Evolutionary conservation across 2,329 filamentous ascomycete genomes (phyloP).

Genomic region (Eutypa lata): DNA sequence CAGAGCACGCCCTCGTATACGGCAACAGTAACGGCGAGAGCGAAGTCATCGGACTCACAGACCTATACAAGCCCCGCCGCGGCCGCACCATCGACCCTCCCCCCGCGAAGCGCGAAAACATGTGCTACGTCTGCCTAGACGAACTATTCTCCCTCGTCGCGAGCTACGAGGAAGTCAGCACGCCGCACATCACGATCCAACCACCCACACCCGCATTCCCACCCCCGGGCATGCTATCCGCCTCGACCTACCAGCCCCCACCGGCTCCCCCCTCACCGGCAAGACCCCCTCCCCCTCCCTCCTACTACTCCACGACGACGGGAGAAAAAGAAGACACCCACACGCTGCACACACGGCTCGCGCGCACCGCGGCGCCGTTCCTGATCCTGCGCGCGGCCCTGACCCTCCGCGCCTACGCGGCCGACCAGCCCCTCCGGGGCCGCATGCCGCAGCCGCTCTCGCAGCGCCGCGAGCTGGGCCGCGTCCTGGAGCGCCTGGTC

Average conservation of each 20-base stretch:
- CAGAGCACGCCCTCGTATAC: conserved; percentile 57
- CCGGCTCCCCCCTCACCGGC: too few relatives aligned
- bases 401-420: conserved; percentile 78
- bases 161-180: conserved; percentile 38
- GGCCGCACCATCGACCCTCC: conserved; percentile 70
- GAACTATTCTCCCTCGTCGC: conserved; percentile 72
- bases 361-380: conserved; percentile 73
- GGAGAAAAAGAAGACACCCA: conserved; percentile 29
- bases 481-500: conserved; percentile 65
- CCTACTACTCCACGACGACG: too few relatives aligned
- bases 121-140: conserved; percentile 78
- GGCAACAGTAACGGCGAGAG: conserved; percentile 32
- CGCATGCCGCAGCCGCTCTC: conserved; percentile 83
- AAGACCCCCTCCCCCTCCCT: too few relatives aligned
- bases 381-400: conserved; percentile 79
- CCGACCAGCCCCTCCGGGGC: conserved; percentile 86
- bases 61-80: conserved; percentile 61
- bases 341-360: conserved; percentile 56
- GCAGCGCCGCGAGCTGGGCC: conserved; percentile 74
- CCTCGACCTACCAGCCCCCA: too few relatives aligned
- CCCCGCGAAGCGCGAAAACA: conserved; percentile 63
- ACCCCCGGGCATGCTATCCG: conserved; percentile 20
- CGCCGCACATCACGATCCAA: conserved; percentile 37
- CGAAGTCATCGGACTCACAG: conserved; percentile 50
- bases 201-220: conserved; percentile 43